phyloP scores from a whole-genome alignment of 176 grass and related monocot genomes.

The Carex parvula region DNA sequence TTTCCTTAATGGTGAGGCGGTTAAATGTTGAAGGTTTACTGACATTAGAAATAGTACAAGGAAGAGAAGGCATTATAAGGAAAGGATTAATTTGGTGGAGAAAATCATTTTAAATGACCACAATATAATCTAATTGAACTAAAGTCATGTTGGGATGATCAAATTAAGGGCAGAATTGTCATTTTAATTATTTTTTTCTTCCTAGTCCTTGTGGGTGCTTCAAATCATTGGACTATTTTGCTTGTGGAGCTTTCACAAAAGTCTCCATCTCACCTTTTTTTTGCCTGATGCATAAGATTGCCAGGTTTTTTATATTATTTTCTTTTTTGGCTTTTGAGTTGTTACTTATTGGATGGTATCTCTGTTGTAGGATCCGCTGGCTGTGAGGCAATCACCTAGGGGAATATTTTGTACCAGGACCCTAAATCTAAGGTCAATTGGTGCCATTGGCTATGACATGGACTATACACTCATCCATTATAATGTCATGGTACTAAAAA shows the following conservation, averaged over 20 bases:
- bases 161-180: background rate
- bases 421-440: slow-evolving; percentile 88
- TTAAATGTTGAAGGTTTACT: too few species aligned
- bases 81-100: background rate
- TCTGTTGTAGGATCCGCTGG: slow-evolving; percentile 63
- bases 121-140: background rate
- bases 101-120: background rate
- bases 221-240: background rate
- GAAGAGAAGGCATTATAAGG: background rate
- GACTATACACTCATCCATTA: slow-evolving; percentile 97
- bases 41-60: background rate
- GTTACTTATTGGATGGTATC: background rate
- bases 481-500: slow-evolving; percentile 74
- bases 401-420: slow-evolving; percentile 95
- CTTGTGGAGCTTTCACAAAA: background rate
- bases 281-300: background rate
- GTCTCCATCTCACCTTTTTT: background rate
- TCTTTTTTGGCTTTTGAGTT: background rate
- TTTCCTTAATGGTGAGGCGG: too few species aligned
- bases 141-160: background rate
- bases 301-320: background rate
- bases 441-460: slow-evolving; percentile 95
- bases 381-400: slow-evolving; percentile 71
- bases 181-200: background rate
- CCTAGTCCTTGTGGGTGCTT: background rate